Percentiles rank a stretch among this genome's conserved stretches.
phyloP scores from a whole-genome alignment of 192 early-diverging fungal genomes.

The Jimgerdemannia lactiflua region DNA sequence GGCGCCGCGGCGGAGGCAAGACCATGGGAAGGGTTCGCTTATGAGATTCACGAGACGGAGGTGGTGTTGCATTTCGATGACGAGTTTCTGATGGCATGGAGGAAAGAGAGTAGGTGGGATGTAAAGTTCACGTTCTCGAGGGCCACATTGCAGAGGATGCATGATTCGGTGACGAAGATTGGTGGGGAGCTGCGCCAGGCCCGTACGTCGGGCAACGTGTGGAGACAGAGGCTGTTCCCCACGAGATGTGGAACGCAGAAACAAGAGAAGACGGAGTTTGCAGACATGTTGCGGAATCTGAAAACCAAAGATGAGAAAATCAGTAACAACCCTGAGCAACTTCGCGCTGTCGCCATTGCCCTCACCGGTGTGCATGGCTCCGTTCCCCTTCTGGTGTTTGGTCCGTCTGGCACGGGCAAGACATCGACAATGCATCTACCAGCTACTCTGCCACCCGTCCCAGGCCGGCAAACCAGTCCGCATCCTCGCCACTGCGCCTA shows the following conservation, averaged over 20 bases:
- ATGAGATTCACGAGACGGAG: background rate
- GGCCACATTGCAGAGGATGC: constrained; percentile 28
- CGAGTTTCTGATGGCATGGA: background rate
- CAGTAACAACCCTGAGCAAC: background rate
- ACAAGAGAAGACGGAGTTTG: background rate
- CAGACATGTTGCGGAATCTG: background rate
- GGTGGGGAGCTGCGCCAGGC: background rate
- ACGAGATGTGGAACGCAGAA: background rate
- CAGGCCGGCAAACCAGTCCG: constrained; percentile 16
- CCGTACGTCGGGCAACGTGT: background rate
- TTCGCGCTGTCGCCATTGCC: background rate
- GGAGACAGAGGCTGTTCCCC: background rate
- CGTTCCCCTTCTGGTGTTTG: background rate
- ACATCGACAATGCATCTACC: constrained; percentile 50
- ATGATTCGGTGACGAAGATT: background rate
- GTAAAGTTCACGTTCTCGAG: constrained; percentile 25
- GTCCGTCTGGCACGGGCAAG: constrained; percentile 49
- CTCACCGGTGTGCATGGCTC: background rate
- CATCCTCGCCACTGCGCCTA: constrained; percentile 52
- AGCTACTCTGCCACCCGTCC: constrained; percentile 33
- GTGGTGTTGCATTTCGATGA: background rate
- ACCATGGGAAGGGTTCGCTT: background rate
- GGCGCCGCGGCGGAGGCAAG: too few relatives aligned
- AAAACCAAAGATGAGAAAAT: background rate
- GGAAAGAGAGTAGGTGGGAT: constrained; percentile 21